A percentile compares a stretch with the other conserved stretches of the same genome.
Conservation (phyloP, 2,329 filamentous ascomycete genomes). For the Talaromyces rugulosus region DNA sequence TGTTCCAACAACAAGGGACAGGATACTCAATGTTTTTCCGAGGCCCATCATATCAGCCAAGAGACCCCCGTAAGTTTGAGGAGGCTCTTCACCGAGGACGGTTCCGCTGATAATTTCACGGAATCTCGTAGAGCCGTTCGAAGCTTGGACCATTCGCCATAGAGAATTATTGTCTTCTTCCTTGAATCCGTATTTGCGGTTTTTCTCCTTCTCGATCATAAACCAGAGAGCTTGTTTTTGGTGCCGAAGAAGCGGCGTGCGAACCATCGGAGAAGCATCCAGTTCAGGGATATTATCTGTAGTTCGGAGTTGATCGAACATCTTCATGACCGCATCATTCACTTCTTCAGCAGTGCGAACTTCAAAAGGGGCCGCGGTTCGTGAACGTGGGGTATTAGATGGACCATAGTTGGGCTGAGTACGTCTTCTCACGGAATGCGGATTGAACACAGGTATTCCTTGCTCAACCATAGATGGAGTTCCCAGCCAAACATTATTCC, state of each 20-base stretch:
- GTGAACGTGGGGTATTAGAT: constrained; percentile 21
- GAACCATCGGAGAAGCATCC: constrained; percentile 60
- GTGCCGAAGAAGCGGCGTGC: constrained; percentile 70
- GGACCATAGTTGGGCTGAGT: constrained; percentile 30
- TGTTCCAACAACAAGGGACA: constrained; percentile 70
- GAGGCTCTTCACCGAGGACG: constrained; percentile 55
- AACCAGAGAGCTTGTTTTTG: constrained; percentile 89
- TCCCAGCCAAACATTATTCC: constrained; percentile 63
- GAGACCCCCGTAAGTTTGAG: constrained; percentile 67
- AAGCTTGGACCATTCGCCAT: constrained; percentile 63
- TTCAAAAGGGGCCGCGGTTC: constrained; percentile 31
- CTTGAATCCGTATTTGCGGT: constrained; percentile 53
- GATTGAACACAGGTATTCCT: constrained; percentile 71
- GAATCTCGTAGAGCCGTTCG: constrained; percentile 60
- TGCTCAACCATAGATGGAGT: constrained; percentile 62
- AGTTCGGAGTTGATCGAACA: constrained; percentile 80
- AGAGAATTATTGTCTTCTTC: constrained; percentile 66
- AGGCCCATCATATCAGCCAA: constrained; percentile 84
- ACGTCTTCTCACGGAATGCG: constrained; percentile 57
- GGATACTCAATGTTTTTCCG: constrained; percentile 81
- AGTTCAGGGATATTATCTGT: constrained; percentile 71
- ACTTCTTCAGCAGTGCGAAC: constrained; percentile 78
- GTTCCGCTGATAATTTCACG: constrained; percentile 83
- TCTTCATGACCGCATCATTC: constrained; percentile 73
- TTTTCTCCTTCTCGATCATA: constrained; percentile 73